Percentiles rank a stretch among this genome's conserved stretches.
Conservation (phyloP, 2,329 filamentous ascomycete species). For the Fusarium concolor region DNA sequence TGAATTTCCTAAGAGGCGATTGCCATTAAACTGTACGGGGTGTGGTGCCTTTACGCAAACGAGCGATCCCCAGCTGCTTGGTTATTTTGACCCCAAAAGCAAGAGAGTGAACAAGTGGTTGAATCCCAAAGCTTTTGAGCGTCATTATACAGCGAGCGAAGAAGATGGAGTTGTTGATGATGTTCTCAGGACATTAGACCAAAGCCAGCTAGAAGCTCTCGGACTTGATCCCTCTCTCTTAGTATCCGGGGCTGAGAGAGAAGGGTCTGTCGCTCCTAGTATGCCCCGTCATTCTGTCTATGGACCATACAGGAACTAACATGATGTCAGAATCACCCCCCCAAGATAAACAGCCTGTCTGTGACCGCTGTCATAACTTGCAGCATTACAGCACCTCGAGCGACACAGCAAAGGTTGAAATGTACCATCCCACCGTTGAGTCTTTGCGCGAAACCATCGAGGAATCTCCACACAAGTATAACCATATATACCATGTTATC, state of each 20-base stretch:
- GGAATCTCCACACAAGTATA: conserved; percentile 89
- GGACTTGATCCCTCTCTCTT: conserved; percentile 60
- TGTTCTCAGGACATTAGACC: conserved; percentile 57
- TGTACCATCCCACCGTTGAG: conserved; percentile 83
- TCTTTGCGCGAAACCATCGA: conserved; percentile 85
- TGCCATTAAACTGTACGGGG: conserved; percentile 71
- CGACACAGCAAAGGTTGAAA: conserved; percentile 62
- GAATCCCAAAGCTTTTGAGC: conserved; percentile 37
- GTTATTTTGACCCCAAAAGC: conserved; percentile 66
- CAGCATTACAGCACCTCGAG: conserved; percentile 77
- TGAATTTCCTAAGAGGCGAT: conserved; percentile 35
- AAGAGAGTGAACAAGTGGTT: conserved; percentile 64
- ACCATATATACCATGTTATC: conserved; percentile 94
- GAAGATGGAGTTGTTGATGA: conserved; percentile 63
- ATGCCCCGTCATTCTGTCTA: background rate
- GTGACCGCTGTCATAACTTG: conserved; percentile 88
- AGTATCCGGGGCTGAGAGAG: conserved; percentile 46
- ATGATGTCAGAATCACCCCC: conserved; percentile 15
- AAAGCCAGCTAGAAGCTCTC: conserved; percentile 56
- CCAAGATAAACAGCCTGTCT: conserved; percentile 68
- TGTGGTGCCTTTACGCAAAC: conserved; percentile 75
- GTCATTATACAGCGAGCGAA: conserved; percentile 28
- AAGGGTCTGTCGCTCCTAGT: conserved; percentile 37
- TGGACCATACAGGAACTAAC: conserved; percentile 17
- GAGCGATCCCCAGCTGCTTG: conserved; percentile 60